These are phyloP conservation scores for Ophiostoma pallidulum DNA, from an alignment of 2,329 filamentous ascomycete genomes.

Conservation along the genomic window DNA sequence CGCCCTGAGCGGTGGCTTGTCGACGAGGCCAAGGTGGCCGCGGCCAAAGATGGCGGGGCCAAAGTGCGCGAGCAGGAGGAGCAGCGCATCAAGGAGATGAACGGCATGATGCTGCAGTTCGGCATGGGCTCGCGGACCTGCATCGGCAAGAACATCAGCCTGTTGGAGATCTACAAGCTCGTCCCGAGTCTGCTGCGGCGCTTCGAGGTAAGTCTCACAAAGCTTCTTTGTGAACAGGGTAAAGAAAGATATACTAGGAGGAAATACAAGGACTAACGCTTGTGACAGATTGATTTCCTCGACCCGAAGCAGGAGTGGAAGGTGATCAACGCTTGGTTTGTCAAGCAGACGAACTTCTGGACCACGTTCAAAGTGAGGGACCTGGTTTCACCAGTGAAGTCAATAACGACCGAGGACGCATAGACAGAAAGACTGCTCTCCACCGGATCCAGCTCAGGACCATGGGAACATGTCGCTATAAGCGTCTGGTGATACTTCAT, in stretches of 20 bases:
- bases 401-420: neutral
- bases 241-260: too few relatives aligned
- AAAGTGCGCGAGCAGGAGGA: conserved; percentile 31
- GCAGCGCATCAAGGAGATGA: conserved; percentile 54
- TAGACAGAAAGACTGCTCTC: too few relatives aligned
- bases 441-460: too few relatives aligned
- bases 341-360: conserved; percentile 49
- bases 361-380: conserved; percentile 35
- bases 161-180: conserved; percentile 55
- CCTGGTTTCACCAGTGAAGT: conserved; percentile 25
- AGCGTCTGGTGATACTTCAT: too few relatives aligned
- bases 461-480: too few relatives aligned
- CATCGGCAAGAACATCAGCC: conserved; percentile 57
- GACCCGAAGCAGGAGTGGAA: conserved; percentile 48
- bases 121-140: conserved; percentile 63
- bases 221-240: too few relatives aligned
- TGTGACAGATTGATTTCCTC: conserved; percentile 40
- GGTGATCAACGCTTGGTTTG: conserved; percentile 53
- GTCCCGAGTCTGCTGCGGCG: conserved; percentile 51
- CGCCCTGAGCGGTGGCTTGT: conserved; percentile 59
- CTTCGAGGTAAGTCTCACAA: conserved; percentile 50
- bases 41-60: conserved; percentile 3
- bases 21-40: conserved; percentile 26
- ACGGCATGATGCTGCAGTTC: conserved; percentile 62
- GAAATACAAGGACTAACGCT: neutral